A percentile compares a stretch with the other conserved stretches of the same genome.
phyloP scores from a whole-genome alignment of 768 basidiomycete genomes.

The Scleroderma citrinum region DNA sequence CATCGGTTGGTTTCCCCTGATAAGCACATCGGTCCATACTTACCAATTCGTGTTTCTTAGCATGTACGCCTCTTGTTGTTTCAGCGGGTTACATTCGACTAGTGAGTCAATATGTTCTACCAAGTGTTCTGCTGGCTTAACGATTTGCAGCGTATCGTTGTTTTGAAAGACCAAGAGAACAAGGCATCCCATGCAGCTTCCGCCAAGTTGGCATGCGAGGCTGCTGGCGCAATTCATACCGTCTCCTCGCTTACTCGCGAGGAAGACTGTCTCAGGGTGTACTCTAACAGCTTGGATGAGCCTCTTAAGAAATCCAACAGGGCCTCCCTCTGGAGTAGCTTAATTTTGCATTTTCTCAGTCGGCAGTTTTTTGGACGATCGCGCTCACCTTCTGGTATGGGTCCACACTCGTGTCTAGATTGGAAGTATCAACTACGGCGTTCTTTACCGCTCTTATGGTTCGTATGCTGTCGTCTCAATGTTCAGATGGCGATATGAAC shows the following conservation, averaged over 20 bases:
- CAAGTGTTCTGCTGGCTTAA: background rate
- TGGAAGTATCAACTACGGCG: constrained; percentile 46
- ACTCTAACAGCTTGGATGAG: constrained; percentile 63
- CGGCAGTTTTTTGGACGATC: constrained; percentile 73
- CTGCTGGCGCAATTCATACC: no score
- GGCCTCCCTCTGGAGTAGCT: constrained; percentile 58
- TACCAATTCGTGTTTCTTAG: constrained; percentile 28
- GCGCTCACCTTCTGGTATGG: constrained; percentile 82
- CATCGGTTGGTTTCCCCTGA: constrained; percentile 45
- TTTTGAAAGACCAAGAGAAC: constrained; percentile 80
- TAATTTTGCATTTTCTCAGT: constrained; percentile 73
- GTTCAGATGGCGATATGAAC: background rate
- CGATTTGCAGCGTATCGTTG: constrained; percentile 61
- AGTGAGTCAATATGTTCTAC: constrained; percentile 32
- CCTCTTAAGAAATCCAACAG: constrained; percentile 64
- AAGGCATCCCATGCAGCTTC: constrained; percentile 74
- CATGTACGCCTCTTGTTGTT: constrained; percentile 67
- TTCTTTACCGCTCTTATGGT: constrained; percentile 89
- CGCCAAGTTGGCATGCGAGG: no score
- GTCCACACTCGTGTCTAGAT: constrained; percentile 49
- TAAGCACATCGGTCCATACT: background rate
- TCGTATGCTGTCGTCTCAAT: constrained; percentile 16
- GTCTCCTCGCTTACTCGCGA: no score
- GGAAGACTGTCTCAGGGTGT: constrained; percentile 64
- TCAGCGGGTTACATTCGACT: no score